phyloP scores from a whole-genome alignment of 1,139 yeast species.

The Arxiozyma bovina region DNA sequence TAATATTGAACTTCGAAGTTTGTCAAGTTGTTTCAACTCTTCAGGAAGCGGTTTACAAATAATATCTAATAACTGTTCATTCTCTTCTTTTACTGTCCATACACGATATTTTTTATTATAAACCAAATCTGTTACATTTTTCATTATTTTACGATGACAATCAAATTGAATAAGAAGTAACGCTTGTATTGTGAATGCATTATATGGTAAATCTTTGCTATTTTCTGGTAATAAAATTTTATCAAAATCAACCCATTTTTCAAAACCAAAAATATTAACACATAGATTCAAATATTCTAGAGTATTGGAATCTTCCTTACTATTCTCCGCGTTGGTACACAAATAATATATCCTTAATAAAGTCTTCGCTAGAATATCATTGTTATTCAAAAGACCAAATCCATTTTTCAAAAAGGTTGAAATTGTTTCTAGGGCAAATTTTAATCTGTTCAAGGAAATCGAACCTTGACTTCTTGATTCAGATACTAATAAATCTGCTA shows the following conservation, averaged over 20 bases:
- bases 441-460: constrained; percentile 13
- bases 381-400: constrained; percentile 6
- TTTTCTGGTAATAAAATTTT: constrained; percentile 1
- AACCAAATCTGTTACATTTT: constrained; percentile 2
- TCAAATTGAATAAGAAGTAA: constrained; percentile 19
- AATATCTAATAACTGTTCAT: constrained; percentile 4
- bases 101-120: constrained; percentile 7
- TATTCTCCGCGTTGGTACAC: constrained; percentile 3
- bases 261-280: constrained; percentile 13
- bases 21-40: constrained; percentile 19
- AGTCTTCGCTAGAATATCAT: constrained; percentile 17
- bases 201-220: constrained; percentile 2
- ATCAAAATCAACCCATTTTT: constrained; percentile 13
- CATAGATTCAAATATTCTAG: constrained; percentile 7
- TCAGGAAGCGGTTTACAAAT: constrained; percentile 13
- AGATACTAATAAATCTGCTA: constrained; percentile 11
- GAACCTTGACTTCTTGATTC: constrained; percentile 5
- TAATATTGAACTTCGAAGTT: constrained; percentile 14
- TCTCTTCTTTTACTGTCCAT: constrained; percentile 11
- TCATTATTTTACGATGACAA: constrained; percentile 13
- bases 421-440: constrained; percentile 15
- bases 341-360: constrained; percentile 19
- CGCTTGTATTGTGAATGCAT: constrained; percentile 12
- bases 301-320: not conserved
- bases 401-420: constrained; percentile 12